phyloP scores from a whole-genome alignment of 2,329 filamentous ascomycete genomes.

The Nemania abortiva region DNA sequence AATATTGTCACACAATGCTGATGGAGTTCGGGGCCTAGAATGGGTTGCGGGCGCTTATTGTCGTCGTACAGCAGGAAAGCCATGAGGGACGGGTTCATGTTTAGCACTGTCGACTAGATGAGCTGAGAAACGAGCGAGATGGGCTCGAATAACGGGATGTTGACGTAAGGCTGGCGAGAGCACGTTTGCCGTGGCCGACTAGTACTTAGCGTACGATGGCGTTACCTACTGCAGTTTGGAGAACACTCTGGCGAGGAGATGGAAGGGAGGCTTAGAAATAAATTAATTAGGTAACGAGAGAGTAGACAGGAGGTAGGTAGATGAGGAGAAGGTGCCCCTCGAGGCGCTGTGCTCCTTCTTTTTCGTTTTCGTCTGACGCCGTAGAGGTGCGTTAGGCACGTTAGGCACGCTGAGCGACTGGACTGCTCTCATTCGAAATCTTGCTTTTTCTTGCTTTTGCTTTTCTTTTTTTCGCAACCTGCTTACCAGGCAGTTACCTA shows the following conservation, averaged over 20 bases:
- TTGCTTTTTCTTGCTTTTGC: slow-evolving; percentile 4
- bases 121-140: not conserved
- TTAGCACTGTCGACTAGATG: not conserved
- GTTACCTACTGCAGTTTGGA: not conserved
- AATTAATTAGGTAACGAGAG: not conserved
- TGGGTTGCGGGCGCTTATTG: not conserved
- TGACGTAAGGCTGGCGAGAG: not conserved
- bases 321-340: slow-evolving; percentile 33
- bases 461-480: not conserved
- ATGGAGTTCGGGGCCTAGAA: not conserved
- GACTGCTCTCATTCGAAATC: slow-evolving; percentile 13
- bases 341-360: slow-evolving; percentile 1
- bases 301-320: slow-evolving; percentile 18
- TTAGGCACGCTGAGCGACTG: slow-evolving; percentile 30
- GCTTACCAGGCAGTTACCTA: not conserved
- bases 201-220: not conserved
- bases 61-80: slow-evolving; percentile 5
- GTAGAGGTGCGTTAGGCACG: slow-evolving; percentile 21
- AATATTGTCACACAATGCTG: not conserved
- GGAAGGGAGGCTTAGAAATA: not conserved
- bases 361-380: slow-evolving; percentile 26
- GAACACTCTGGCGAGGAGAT: not conserved
- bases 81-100: not conserved
- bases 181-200: not conserved
- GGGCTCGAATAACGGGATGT: not conserved